Evolutionary conservation across 768 basidiomycete species (phyloP), one percentile per base, ranked within the genome.

Genomic region (Hygrocybe coccinea): DNA sequence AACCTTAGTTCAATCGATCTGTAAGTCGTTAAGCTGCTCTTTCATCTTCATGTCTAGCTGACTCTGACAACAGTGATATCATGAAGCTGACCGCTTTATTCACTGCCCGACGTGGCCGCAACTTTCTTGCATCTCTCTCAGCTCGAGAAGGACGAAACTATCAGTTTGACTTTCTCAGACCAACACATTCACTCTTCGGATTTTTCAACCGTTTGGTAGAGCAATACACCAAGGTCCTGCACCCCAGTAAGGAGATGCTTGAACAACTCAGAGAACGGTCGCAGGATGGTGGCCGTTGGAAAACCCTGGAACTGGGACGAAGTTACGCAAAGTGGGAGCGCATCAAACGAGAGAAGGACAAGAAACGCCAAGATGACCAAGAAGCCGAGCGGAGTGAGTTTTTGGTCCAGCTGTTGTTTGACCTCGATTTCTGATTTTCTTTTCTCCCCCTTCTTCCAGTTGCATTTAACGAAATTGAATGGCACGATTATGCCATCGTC

Each of bases 401-500:
- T 22, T 48, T 34, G 52, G 62, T 60, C 29, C 36, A 49, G 39
- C 12, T 22, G n/a, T 17, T 11, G 15, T 8, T 34, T 41, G 46
- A 15, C n/a, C 35, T 50, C 35, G 35, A 14, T 22, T 55, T 9
- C 39, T 59, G 19, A 63, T 52, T 56, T 35, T 53, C 33, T 51
- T 45, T 21, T 62, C 39, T 54, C 8, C 56, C 22, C 37, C 56
- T 41, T 50, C 38, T 55, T 51, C 5, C 57, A 88, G 90, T 85
- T 71, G 95, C 95, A 4, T 95, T 97, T 65, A 91, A 93, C 43
- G 91, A 95, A 67, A 97, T 99, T 62, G 97, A 99, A 67, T 99
- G 97, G 97, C 93, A 99, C 65, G 97, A 98, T 67, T 98, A 97
- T 73, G 92, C 94, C 38, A 91, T 97, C 54, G 97, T 97, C 5